A percentile compares a stretch with the other conserved stretches of the same genome.
Evolutionary conservation across 2,329 filamentous ascomycete species (phyloP).

Genomic region (Reticulascus tulasneorum): DNA sequence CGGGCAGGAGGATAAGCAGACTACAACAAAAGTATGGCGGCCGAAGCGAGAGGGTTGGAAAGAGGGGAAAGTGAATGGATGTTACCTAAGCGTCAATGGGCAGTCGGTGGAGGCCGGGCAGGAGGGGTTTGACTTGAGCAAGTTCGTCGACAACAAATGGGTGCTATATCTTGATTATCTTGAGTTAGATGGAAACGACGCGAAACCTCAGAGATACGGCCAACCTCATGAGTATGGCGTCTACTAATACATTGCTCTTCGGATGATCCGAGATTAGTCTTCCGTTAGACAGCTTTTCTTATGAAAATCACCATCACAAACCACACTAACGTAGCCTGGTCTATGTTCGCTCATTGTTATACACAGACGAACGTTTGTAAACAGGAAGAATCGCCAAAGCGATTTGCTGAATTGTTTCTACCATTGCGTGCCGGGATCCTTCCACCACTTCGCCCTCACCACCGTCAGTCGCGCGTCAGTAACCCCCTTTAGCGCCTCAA

Average conservation of each 20-base stretch:
- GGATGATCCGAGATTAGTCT: slow-evolving; percentile 1
- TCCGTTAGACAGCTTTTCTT: neutral
- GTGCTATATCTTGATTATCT: slow-evolving; percentile 21
- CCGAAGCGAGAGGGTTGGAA: slow-evolving; percentile 22
- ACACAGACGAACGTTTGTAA: too few species aligned
- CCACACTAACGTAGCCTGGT: too few species aligned
- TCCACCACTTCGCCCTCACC: slow-evolving; percentile 9
- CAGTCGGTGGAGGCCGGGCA: slow-evolving; percentile 31
- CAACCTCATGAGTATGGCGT: slow-evolving; percentile 12
- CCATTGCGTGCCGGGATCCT: slow-evolving; percentile 9
- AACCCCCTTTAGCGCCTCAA: slow-evolving; percentile 6
- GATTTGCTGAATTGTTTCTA: too few species aligned
- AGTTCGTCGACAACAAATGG: slow-evolving; percentile 29
- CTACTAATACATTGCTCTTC: too few species aligned
- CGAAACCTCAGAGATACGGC: slow-evolving; percentile 8
- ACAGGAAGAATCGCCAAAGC: too few species aligned
- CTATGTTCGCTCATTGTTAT: too few species aligned
- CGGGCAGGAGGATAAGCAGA: slow-evolving; percentile 7
- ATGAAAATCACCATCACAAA: neutral
- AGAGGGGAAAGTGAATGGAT: slow-evolving; percentile 14
- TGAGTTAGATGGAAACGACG: slow-evolving; percentile 2
- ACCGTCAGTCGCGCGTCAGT: neutral
- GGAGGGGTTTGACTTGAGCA: slow-evolving; percentile 31
- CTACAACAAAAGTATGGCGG: slow-evolving; percentile 23
- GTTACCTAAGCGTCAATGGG: slow-evolving; percentile 35